These are phyloP conservation scores for Chalciporus chontae DNA, from an alignment of 768 basidiomycete genomes.

Conservation along the genomic window DNA sequence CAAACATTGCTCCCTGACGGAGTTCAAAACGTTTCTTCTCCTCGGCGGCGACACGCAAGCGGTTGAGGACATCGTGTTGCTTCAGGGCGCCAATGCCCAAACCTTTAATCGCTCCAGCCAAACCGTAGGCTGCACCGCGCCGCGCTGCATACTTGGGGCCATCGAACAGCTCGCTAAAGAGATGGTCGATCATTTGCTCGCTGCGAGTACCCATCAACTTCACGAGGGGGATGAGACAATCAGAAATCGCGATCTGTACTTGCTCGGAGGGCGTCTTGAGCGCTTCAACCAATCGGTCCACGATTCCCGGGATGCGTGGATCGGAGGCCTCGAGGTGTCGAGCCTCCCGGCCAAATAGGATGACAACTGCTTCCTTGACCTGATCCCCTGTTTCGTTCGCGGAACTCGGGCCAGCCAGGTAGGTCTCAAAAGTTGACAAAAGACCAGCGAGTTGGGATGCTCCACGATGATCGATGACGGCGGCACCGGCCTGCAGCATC, in stretches of 20 bases:
- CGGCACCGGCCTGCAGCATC: slow-evolving; percentile 83
- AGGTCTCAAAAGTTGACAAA: slow-evolving; percentile 77
- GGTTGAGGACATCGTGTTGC: slow-evolving; percentile 72
- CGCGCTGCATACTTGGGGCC: slow-evolving; percentile 86
- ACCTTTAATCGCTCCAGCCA: slow-evolving; percentile 92
- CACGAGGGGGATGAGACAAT: slow-evolving; percentile 88
- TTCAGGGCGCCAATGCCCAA: slow-evolving; percentile 83
- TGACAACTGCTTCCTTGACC: slow-evolving; percentile 92
- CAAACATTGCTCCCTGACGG: slow-evolving; percentile 92
- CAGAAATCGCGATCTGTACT: slow-evolving; percentile 94
- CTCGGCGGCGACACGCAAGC: slow-evolving; percentile 71
- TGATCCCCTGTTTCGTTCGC: slow-evolving; percentile 76
- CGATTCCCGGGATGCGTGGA: slow-evolving; percentile 71
- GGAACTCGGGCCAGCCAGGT: slow-evolving; percentile 52
- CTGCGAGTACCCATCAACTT: slow-evolving; percentile 52
- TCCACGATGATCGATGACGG: slow-evolving; percentile 82
- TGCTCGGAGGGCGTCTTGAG: slow-evolving; percentile 93
- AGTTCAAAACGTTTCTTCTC: slow-evolving; percentile 88
- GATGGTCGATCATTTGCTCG: slow-evolving; percentile 62
- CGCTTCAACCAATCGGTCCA: slow-evolving; percentile 83
- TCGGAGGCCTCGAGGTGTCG: slow-evolving; percentile 80
- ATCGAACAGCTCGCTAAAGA: slow-evolving; percentile 74
- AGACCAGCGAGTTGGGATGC: slow-evolving; percentile 65
- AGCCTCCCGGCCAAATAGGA: slow-evolving; percentile 90
- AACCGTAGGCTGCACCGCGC: slow-evolving; percentile 96